phyloP scores from a whole-genome alignment of 2,329 filamentous ascomycete genomes.

The Ascochyta pisi region DNA sequence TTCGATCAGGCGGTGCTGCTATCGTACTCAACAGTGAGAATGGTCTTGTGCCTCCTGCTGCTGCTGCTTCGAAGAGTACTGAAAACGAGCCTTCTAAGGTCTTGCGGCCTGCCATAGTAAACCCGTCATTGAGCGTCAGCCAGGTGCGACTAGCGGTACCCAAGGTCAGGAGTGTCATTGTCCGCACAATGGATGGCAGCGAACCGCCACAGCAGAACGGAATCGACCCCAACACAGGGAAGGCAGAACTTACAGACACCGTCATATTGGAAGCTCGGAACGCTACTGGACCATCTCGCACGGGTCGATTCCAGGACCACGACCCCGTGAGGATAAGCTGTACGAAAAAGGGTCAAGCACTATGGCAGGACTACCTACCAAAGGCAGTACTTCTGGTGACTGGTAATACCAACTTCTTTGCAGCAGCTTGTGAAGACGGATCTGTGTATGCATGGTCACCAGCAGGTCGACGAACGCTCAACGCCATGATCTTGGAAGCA shows the following conservation, averaged over 20 bases:
- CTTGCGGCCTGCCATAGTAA: conserved; percentile 85
- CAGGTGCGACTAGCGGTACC: conserved; percentile 88
- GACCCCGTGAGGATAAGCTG: conserved; percentile 87
- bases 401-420: conserved; percentile 90
- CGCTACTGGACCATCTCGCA: conserved; percentile 66
- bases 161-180: conserved; percentile 80
- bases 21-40: conserved; percentile 79
- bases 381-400: conserved; percentile 87
- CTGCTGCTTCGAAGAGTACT: conserved; percentile 52
- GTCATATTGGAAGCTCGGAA: conserved; percentile 90
- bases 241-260: conserved; percentile 62
- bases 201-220: conserved; percentile 56
- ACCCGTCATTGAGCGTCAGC: conserved; percentile 79
- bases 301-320: conserved; percentile 66
- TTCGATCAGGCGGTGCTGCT: conserved; percentile 71
- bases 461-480: conserved; percentile 83
- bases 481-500: conserved; percentile 84
- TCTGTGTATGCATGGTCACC: conserved; percentile 91
- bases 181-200: conserved; percentile 78
- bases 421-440: conserved; percentile 91
- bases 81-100: conserved; percentile 72
- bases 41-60: conserved; percentile 77
- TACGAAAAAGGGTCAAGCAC: conserved; percentile 75
- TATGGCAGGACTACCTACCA: conserved; percentile 96
- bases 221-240: conserved; percentile 52